phyloP scores from a whole-genome alignment of 2,329 filamentous ascomycete species.

The Penicillium sp. region DNA sequence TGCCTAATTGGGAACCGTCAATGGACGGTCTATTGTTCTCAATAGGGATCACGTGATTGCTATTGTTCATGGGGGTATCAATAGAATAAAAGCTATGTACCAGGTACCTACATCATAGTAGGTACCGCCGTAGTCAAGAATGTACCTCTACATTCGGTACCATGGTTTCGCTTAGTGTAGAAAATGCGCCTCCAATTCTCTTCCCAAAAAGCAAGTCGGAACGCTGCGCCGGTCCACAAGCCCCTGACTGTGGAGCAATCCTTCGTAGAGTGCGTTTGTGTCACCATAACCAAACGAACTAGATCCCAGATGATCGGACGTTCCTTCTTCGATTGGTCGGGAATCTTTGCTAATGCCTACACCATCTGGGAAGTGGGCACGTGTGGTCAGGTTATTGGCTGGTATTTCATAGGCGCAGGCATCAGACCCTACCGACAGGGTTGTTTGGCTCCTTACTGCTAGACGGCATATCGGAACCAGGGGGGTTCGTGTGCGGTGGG shows the following conservation, averaged over 20 bases:
- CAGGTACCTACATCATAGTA: not conserved
- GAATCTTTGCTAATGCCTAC: conserved; percentile 5
- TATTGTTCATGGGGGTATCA: conserved; percentile 8
- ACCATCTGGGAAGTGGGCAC: conserved; percentile 11
- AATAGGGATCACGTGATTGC: conserved; percentile 10
- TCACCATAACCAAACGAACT: conserved; percentile 14
- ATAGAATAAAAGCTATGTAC: conserved; percentile 1
- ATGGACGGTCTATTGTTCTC: conserved; percentile 8
- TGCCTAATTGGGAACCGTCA: conserved; percentile 5
- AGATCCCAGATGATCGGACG: conserved; percentile 9
- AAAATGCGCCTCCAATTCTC: conserved; percentile 19
- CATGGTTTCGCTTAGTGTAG: conserved; percentile 8
- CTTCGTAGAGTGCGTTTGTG: conserved; percentile 20
- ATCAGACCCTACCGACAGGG: conserved; percentile 12
- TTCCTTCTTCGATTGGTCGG: conserved; percentile 12
- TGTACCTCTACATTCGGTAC: not conserved
- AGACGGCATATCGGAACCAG: conserved; percentile 9
- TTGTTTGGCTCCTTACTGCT: conserved; percentile 26
- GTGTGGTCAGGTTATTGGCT: conserved; percentile 15
- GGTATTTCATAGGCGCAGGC: not conserved
- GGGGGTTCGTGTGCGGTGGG: conserved; percentile 13
- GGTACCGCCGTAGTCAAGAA: not conserved
- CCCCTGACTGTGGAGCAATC: conserved; percentile 15
- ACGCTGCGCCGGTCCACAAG: conserved; percentile 19
- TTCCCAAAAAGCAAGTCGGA: conserved; percentile 23